These are phyloP conservation scores for Oxytropis ochrocephala DNA, from an alignment of 306 rosid genomes.

Conservation along the genomic window DNA sequence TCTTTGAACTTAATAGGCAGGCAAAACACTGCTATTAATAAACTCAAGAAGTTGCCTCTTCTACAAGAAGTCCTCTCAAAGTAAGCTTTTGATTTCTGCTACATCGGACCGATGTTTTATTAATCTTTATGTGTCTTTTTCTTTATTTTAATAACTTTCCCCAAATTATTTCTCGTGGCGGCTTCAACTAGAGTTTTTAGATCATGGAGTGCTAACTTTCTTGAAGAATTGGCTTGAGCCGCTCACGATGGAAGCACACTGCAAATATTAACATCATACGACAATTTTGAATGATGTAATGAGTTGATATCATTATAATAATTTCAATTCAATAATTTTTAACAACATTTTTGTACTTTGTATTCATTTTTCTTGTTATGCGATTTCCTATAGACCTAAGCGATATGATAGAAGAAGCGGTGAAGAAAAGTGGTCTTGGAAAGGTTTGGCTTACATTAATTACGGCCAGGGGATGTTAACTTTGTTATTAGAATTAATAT, in stretches of 20 bases:
- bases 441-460: constrained; percentile 45
- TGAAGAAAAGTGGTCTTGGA: constrained; percentile 96
- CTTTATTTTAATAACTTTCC: too few relatives aligned
- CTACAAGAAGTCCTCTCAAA: constrained; percentile 85
- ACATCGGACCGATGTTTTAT: not conserved
- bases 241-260: constrained; percentile 92
- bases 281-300: constrained; percentile 84
- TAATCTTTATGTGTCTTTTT: not conserved
- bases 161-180: too few relatives aligned
- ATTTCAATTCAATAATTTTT: too few relatives aligned
- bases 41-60: constrained; percentile 79
- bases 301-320: constrained; percentile 9
- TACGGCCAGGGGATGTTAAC: not conserved
- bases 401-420: constrained; percentile 84
- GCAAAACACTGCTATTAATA: constrained; percentile 85
- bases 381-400: constrained; percentile 83
- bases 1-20: constrained; percentile 74
- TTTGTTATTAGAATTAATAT: not conserved
- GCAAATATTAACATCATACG: constrained; percentile 78
- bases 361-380: constrained; percentile 31
- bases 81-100: constrained; percentile 37
- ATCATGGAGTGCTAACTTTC: constrained; percentile 67
- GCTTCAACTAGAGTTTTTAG: too few relatives aligned
- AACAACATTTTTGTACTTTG: too few relatives aligned
- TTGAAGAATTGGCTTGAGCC: constrained; percentile 96